Base-by-base conservation (phyloP, 331 rosid genomes). In the Spiraea crenata region DNA sequence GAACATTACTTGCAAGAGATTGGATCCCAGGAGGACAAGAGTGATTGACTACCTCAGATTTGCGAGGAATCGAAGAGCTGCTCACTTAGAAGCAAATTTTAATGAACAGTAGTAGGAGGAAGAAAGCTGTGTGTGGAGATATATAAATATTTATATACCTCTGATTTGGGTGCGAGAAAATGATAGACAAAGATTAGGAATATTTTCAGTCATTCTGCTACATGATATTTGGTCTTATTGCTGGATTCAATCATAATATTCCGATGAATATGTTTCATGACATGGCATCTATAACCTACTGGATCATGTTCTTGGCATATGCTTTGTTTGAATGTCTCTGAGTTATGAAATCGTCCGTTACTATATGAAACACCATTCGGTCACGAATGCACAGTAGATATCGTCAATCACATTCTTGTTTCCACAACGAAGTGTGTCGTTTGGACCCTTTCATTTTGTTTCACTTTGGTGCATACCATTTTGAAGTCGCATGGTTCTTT, bases 1-100 rank as follows among this genome's bases (percentile, higher is more conserved):
- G 96, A 92, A 72, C 98, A 89, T 80, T 89, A 76, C 89, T 77
- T 92, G 84, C 96, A 92, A 79, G 92, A 63, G 66, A 48, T 83
- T 56, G 87, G 82, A 77, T 73, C 85, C 58, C 89, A 87, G 67
- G 83, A 87, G 70, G 85, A 81, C 46, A 85, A 89, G 84, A 85
- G 34, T n/a, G 86, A 83, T 77, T 87, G 93, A 89, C 83, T 70
- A 76, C 65, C 77, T 60, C 13, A 10, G 74, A 63, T 31, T 57
- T 19, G 55, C 42, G 44, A 40, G 17, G 77, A 61, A 71, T 61
- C 60, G 11, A 67, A 52, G 59, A 63, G 60, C 50, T 44, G 70
- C 76, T 63, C 63, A 5, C 65, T 82, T 77, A 82, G 82, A 80
- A 83, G 93, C 72, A 85, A 73, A 37, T 59, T 82, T 75, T 82